Base-by-base conservation (phyloP, 257 asterid genomes). In the Hygrophila difformis region DNA sequence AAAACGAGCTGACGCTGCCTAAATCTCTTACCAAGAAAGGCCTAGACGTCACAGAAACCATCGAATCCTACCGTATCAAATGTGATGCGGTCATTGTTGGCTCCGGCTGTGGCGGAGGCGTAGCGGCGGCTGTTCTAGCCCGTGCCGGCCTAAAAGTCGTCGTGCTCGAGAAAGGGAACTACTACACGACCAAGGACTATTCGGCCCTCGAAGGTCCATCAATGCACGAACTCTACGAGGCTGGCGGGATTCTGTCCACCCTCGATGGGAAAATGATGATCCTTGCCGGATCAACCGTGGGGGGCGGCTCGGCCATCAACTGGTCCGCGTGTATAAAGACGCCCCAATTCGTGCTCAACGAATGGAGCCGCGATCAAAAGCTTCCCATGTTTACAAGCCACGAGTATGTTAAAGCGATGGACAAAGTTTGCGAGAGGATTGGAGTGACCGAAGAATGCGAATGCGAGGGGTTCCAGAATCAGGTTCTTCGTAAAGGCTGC, bases 281-380 rank as follows among this genome's bases (percentile, higher is more conserved):
- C 37, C 41, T 71, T 35, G 94, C 96, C 2, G 97, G 95, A 10
- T 84, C 95, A 9, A 79, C 94, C 2, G 95, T 88, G 12, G 97
- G 97, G n/a, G 95, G 97, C 3, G 97, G 97, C 56, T 74, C 97
- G 0, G 89, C 97, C 0, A 55, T 88, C 5, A 88, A 88, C 49
- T 88, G 95, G 95, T 81, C 97, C 0, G 97, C 94, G 8, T 70
- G 81, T 46, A 65, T 88, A 0, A 70, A 55, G 49, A 74, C 97
- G 0, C 97, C 97, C 0, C 15, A 31, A 0, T 34, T 22, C 14
- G 78, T 84, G 48, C 64, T 76, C 19, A 51, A 73, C 1, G 94
- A 81, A 52, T 88, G 96, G 97, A 66, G 70, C 0, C 5, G 41
- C 1, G 73, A 68, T 31, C 39, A 60, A 1, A 63, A 69, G 1